Evolutionary conservation across 139 green algal species (phyloP).

Genomic region (Chlamydomonas eustigma): DNA sequence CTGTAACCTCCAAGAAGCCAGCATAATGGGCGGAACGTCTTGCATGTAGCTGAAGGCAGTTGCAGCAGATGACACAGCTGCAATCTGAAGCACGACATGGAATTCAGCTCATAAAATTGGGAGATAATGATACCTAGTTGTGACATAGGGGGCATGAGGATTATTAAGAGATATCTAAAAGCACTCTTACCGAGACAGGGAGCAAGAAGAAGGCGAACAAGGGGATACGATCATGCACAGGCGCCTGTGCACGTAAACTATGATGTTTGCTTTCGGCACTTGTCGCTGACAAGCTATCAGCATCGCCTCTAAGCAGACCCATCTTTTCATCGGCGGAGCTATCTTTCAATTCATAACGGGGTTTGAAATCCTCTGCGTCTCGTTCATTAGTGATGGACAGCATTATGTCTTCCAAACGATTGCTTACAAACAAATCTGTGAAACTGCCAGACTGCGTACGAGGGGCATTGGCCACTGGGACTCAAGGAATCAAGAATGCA

Average conservation of each 20-base stretch:
- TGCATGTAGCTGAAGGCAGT: slow-evolving; percentile 56
- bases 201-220: slow-evolving; percentile 22
- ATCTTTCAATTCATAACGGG: too few species aligned
- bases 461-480: too few species aligned
- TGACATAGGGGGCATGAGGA: not conserved
- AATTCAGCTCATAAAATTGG: not conserved
- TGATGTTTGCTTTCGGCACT: too few species aligned
- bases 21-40: slow-evolving; percentile 58
- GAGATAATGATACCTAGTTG: not conserved
- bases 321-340: too few species aligned
- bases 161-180: not conserved
- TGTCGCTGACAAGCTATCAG: too few species aligned
- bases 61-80: slow-evolving; percentile 54
- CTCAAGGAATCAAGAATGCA: too few species aligned
- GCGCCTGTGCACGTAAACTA: slow-evolving; percentile 3
- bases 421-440: too few species aligned
- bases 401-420: too few species aligned
- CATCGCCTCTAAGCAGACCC: too few species aligned
- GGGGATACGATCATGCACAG: slow-evolving; percentile 11
- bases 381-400: too few species aligned
- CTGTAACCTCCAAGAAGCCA: slow-evolving; percentile 71
- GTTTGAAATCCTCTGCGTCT: too few species aligned
- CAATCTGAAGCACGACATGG: slow-evolving; percentile 29
- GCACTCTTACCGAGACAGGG: slow-evolving; percentile 12
- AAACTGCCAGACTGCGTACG: too few species aligned